Percentiles rank a stretch among this genome's conserved stretches.
Evolutionary conservation across 1,139 yeast species (phyloP).

Genomic region (Pneumocystis jirovecii): DNA sequence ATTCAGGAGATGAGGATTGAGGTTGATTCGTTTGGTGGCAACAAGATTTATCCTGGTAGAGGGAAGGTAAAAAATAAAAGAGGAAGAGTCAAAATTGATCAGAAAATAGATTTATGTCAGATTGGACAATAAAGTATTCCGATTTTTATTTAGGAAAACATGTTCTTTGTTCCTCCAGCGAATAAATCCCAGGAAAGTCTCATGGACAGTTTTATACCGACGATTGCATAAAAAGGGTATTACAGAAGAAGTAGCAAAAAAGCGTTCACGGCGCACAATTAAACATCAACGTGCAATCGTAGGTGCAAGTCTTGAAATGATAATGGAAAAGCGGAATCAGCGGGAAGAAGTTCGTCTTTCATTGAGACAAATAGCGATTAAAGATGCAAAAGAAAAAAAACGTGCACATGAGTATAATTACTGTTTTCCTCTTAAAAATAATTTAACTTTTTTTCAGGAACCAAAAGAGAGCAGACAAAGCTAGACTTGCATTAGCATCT

Average conservation of each 20-base stretch:
- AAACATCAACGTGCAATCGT: conserved; percentile 98
- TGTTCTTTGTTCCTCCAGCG: conserved; percentile 98
- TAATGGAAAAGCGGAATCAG: conserved; percentile 91
- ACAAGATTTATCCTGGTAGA: conserved; percentile 99
- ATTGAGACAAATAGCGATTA: conserved; percentile 81
- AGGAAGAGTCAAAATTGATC: conserved; percentile 3
- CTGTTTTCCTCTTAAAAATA: conserved; percentile 67
- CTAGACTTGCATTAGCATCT: not conserved
- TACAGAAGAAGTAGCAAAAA: conserved; percentile 92
- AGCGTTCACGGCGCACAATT: conserved; percentile 93
- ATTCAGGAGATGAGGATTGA: conserved; percentile 80
- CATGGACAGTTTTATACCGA: conserved; percentile 99
- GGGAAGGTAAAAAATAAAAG: not conserved
- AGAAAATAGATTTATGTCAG: conserved; percentile 92
- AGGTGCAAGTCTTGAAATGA: conserved; percentile 98
- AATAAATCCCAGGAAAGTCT: conserved; percentile 99
- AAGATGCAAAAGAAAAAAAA: conserved; percentile 90
- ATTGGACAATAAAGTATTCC: conserved; percentile 97
- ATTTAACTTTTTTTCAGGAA: conserved; percentile 35
- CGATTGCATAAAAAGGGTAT: conserved; percentile 99
- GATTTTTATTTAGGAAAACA: conserved; percentile 97
- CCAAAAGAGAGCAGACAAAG: not conserved
- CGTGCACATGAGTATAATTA: conserved; percentile 79
- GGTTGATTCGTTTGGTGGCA: conserved; percentile 98
- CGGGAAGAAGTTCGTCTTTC: conserved; percentile 98